Conservation (phyloP, 2,329 filamentous ascomycete species). For the Colletotrichum eleusines region DNA sequence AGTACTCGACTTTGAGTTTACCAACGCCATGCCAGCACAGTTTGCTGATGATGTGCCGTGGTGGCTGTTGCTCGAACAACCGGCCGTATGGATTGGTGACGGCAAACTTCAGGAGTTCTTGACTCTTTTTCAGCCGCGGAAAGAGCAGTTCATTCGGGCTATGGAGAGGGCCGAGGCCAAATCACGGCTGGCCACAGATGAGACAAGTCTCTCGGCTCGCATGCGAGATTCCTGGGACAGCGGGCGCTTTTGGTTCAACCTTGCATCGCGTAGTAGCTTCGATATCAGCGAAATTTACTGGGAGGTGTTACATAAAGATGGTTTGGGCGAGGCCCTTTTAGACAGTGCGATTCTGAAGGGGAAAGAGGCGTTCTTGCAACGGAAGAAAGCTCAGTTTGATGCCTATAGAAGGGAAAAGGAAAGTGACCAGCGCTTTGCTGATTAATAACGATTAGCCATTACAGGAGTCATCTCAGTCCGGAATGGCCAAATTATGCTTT, state of each 20-base stretch:
- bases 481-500: slow-evolving; percentile 1
- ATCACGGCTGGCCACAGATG: not conserved
- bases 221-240: slow-evolving; percentile 53
- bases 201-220: slow-evolving; percentile 42
- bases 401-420: slow-evolving; percentile 1
- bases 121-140: slow-evolving; percentile 48
- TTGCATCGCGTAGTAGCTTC: slow-evolving; percentile 52
- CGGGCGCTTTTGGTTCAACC: slow-evolving; percentile 54
- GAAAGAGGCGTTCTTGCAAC: slow-evolving; percentile 9
- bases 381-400: not conserved
- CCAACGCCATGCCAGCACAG: slow-evolving; percentile 55
- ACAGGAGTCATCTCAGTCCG: too few species aligned
- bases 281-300: slow-evolving; percentile 53
- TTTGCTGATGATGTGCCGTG: slow-evolving; percentile 54
- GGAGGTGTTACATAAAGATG: slow-evolving; percentile 44
- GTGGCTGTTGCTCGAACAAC: slow-evolving; percentile 53
- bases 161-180: slow-evolving; percentile 48
- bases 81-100: slow-evolving; percentile 45
- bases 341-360: not conserved
- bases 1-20: slow-evolving; percentile 56
- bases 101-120: slow-evolving; percentile 44
- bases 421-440: not conserved
- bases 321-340: not conserved
- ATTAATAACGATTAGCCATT: not conserved
- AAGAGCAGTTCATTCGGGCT: slow-evolving; percentile 53